These are phyloP conservation scores for Poa annua DNA, from an alignment of 176 grass and related monocot species.

Conservation along the genomic window DNA sequence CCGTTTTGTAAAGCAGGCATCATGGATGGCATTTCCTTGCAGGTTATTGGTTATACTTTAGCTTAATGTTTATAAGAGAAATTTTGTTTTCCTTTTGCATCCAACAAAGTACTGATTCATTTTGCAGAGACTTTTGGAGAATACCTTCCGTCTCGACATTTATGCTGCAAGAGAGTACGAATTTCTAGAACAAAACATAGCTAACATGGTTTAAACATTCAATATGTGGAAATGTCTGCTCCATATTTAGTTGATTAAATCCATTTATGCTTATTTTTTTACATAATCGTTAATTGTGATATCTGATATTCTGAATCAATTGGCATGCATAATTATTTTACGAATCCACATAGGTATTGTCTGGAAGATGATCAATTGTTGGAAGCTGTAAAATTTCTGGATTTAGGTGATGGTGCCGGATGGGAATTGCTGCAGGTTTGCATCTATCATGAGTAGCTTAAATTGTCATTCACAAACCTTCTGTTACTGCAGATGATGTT, in stretches of 20 bases:
- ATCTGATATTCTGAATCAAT: slow-evolving; percentile 26
- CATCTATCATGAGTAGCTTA: not conserved
- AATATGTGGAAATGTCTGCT: not conserved
- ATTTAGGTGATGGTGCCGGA: slow-evolving; percentile 77
- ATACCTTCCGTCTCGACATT: slow-evolving; percentile 77
- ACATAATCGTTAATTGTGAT: not conserved
- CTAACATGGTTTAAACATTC: not conserved
- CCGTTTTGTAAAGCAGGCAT: slow-evolving; percentile 82
- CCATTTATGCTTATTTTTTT: not conserved
- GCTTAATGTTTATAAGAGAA: not conserved
- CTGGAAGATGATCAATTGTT: slow-evolving; percentile 70
- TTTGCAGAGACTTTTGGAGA: slow-evolving; percentile 89
- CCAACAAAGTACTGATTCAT: slow-evolving; percentile 7
- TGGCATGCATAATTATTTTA: slow-evolving; percentile 19
- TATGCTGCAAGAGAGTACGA: slow-evolving; percentile 90
- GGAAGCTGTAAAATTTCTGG: slow-evolving; percentile 85
- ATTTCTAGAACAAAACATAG: slow-evolving; percentile 25
- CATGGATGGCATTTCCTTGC: slow-evolving; percentile 78
- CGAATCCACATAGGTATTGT: slow-evolving; percentile 64
- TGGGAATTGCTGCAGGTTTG: slow-evolving; percentile 92
- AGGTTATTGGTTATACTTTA: slow-evolving; percentile 49
- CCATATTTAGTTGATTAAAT: not conserved
- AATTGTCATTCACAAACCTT: not conserved
- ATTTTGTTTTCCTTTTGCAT: slow-evolving; percentile 11
- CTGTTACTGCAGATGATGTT: not conserved